A percentile compares a stretch with the other conserved stretches of the same genome.
These are phyloP conservation scores for Lasiodiplodia sp. DNA, from an alignment of 2,329 filamentous ascomycete species.

Conservation along the genomic window DNA sequence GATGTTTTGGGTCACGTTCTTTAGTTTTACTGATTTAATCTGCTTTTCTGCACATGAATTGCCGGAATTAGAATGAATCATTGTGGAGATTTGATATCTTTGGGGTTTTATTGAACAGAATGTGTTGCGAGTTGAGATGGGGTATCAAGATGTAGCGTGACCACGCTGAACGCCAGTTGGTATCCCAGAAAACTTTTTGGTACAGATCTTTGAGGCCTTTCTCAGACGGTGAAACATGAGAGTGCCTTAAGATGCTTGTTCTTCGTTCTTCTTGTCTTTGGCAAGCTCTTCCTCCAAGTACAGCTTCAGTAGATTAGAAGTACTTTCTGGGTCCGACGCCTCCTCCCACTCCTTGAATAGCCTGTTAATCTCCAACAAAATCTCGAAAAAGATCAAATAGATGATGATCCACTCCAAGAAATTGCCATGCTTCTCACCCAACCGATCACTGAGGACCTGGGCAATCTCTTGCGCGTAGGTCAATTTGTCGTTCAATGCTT, in stretches of 20 bases:
- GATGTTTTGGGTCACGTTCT: background rate
- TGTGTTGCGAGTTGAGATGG: background rate
- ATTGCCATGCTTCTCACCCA: conserved; percentile 89
- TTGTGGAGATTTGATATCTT: background rate
- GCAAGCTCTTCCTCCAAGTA: conserved; percentile 35
- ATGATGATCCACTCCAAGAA: conserved; percentile 97
- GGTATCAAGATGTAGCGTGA: conserved; percentile 1
- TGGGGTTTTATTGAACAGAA: background rate
- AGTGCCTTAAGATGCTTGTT: background rate
- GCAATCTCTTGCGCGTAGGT: conserved; percentile 97
- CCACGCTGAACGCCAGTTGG: background rate
- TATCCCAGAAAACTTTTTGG: background rate
- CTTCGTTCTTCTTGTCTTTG: conserved; percentile 9
- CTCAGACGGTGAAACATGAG: background rate
- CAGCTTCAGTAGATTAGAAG: conserved; percentile 47
- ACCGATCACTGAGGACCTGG: conserved; percentile 82
- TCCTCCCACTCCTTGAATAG: conserved; percentile 69
- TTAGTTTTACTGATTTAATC: background rate
- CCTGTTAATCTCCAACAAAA: conserved; percentile 81
- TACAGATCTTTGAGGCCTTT: background rate
- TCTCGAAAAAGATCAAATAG: conserved; percentile 88
- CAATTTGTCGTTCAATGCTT: conserved; percentile 93
- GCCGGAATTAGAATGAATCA: background rate
- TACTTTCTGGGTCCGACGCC: conserved; percentile 51
- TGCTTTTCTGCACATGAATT: background rate